Percentiles rank a stretch among this genome's conserved stretches.
Conservation (phyloP, 192 early-diverging fungal genomes). For the Podila verticillata region DNA sequence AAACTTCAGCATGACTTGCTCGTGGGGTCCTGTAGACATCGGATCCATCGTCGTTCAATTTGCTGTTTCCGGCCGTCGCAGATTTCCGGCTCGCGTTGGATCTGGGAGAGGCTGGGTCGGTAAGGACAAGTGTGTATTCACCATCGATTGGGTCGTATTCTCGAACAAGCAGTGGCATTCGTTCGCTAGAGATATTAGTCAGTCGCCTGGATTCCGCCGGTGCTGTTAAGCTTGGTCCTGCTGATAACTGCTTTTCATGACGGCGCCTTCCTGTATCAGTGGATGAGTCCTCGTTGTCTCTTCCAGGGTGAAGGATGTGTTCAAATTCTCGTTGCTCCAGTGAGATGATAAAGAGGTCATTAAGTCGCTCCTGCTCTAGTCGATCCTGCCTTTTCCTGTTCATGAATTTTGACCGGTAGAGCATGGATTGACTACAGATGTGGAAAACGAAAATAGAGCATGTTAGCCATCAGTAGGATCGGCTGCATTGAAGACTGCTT, state of each 20-base stretch:
- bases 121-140: conserved; percentile 34
- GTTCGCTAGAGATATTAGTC: conserved; percentile 1
- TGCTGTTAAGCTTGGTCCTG: not conserved
- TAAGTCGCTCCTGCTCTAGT: conserved; percentile 29
- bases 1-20: not conserved
- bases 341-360: conserved; percentile 29
- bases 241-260: conserved; percentile 1
- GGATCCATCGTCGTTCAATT: not conserved
- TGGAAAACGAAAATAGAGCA: not conserved
- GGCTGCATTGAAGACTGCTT: not conserved
- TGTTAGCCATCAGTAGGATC: not conserved
- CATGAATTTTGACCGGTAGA: conserved; percentile 35
- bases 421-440: conserved; percentile 31
- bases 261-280: conserved; percentile 3
- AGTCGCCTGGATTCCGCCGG: not conserved
- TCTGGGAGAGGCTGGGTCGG: conserved; percentile 18
- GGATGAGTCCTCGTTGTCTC: not conserved
- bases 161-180: conserved; percentile 12
- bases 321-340: conserved; percentile 36
- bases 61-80: not conserved
- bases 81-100: conserved; percentile 18
- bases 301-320: conserved; percentile 4
- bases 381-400: conserved; percentile 31
- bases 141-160: conserved; percentile 51
- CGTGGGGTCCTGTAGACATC: not conserved